Evolutionary conservation across 106 monocot genomes (phyloP), one percentile per base, ranked within the genome.

Genomic region (Apostasia ramifera): DNA sequence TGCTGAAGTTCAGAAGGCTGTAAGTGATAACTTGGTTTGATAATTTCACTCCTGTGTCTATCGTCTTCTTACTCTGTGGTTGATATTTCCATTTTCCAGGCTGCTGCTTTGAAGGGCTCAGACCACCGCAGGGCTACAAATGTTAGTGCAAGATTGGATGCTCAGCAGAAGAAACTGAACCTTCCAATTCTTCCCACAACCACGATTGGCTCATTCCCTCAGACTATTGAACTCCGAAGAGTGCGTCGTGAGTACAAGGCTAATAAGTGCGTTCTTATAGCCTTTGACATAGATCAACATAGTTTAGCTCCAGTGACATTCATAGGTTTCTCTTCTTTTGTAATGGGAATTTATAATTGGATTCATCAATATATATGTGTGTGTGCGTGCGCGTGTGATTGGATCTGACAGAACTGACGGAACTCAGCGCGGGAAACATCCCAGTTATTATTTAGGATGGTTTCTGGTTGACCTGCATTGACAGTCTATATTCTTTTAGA

Each of bases 141-240:
- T 44, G 75, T 75, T 49, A 75, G 75, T 7, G 52, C 68, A 3
- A 75, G 75, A 41, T 60, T 75, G 55, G 68, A 68, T 68, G 75
- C 75, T 56, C 75, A 75, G 53, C 75, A 75, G 58, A 75, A 75
- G 75, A 75, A 75, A 53, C 8, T 75, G 37, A 75, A 75, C 57
- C 75, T 75, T 68, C 75, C 75, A 44, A 10, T 68, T 68, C 75
- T 75, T 61, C 75, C 75, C 5, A 75, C 75, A 2, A 75, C 75
- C 59, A 75, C 75, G n/a, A 75, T 68, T 68, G 75, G 75, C 11
- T 75, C 75, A 50, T 75, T 75, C 53, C 75, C 75, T n/a, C 75
- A 75, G 58, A 75, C 75, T 3, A 60, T 75, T 41, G 75, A 75
- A 38, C 75, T 75, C 68, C 67, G 75, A 53, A 60, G 75, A 53